Percentiles rank a stretch among this genome's conserved stretches.
Evolutionary conservation across 495 filamentous ascomycete genomes (phyloP).

Genomic region (Annulohypoxylon bovei): DNA sequence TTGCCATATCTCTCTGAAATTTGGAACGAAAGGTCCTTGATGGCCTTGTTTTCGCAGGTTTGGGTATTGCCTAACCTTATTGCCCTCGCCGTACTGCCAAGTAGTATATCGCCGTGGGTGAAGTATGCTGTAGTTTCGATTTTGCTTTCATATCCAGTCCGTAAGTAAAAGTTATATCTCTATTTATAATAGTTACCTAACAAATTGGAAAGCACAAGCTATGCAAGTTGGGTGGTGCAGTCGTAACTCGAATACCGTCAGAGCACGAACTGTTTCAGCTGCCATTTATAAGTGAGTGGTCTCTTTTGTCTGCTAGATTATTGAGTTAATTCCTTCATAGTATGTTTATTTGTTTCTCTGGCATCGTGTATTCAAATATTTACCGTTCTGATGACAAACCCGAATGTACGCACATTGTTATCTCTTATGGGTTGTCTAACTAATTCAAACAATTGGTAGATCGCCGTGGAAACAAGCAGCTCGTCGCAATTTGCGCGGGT

Average conservation of each 20-base stretch:
- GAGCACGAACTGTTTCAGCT: conserved; percentile 62
- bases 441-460: conserved; percentile 66
- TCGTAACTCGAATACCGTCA: conserved; percentile 68
- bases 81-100: conserved; percentile 57
- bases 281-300: conserved; percentile 31
- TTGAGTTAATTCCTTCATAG: conserved; percentile 46
- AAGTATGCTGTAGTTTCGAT: conserved; percentile 60
- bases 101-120: conserved; percentile 52
- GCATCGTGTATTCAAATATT: conserved; percentile 69
- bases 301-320: neutral
- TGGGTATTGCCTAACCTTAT: conserved; percentile 66
- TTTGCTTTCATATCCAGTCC: conserved; percentile 50
- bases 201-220: conserved; percentile 43
- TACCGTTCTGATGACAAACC: conserved; percentile 67
- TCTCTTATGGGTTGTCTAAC: neutral
- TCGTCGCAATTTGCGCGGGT: conserved; percentile 64
- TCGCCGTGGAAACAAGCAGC: conserved; percentile 66
- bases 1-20: conserved; percentile 66
- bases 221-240: conserved; percentile 68
- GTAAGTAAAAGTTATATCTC: conserved; percentile 47
- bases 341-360: conserved; percentile 73
- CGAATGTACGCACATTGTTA: conserved; percentile 2
- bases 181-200: conserved; percentile 49
- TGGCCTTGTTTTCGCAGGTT: conserved; percentile 60
- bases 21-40: conserved; percentile 63